Conservation (phyloP, 139 green algal species). For the Limnomonas spitsbergensis region DNA sequence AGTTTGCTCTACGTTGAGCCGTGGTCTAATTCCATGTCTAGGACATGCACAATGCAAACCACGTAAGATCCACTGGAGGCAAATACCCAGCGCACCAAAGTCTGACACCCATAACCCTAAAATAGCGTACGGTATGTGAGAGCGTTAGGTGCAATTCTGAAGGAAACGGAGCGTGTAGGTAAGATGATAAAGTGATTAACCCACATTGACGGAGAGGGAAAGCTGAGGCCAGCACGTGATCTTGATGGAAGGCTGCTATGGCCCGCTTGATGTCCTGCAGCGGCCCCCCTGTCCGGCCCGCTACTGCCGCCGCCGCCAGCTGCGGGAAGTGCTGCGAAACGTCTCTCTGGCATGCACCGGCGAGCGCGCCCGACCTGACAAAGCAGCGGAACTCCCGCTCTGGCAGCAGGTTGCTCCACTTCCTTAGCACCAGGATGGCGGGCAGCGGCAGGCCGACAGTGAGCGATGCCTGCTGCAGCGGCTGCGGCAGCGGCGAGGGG, state of each 20-base stretch:
- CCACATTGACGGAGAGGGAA: conserved; percentile 22
- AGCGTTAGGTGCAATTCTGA: too few species aligned
- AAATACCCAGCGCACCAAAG: too few species aligned
- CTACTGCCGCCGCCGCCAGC: conserved; percentile 20
- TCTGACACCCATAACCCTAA: too few species aligned
- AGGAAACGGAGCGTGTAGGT: too few species aligned
- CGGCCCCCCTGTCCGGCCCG: too few species aligned
- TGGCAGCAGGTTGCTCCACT: conserved; percentile 74
- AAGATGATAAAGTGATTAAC: too few species aligned
- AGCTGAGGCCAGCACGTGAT: not conserved
- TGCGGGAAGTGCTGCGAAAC: conserved; percentile 62
- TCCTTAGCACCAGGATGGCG: conserved; percentile 68
- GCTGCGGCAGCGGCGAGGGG: not conserved
- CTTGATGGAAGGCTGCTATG: not conserved
- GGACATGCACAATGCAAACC: too few species aligned
- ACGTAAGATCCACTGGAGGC: too few species aligned
- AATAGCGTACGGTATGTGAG: too few species aligned
- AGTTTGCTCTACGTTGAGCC: too few species aligned
- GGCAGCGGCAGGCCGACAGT: not conserved
- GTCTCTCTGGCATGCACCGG: conserved; percentile 78
- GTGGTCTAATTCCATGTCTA: too few species aligned
- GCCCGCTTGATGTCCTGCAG: not conserved
- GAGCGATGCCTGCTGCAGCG: not conserved
- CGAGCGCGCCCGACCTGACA: conserved; percentile 49
- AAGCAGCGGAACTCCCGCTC: conserved; percentile 93